Evolutionary conservation across 805 yeast species (phyloP).

Genomic region (Saccharomycopsis synnaedendra): DNA sequence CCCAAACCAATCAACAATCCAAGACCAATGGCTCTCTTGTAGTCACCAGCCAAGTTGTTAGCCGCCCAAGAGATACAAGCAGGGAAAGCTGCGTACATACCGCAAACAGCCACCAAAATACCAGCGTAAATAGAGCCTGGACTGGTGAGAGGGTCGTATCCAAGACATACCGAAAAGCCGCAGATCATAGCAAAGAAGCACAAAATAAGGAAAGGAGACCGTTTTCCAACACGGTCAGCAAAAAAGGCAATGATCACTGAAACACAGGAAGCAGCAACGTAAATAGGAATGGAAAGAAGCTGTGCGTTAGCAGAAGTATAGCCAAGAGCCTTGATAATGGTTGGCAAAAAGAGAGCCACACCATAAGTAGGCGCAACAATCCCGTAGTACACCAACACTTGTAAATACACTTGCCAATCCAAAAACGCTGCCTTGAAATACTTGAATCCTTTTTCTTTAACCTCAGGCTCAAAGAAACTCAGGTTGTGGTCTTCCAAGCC

Average conservation of each 20-base stretch:
- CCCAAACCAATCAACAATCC: conserved; percentile 29
- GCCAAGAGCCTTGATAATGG: conserved; percentile 32
- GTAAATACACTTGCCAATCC: conserved; percentile 23
- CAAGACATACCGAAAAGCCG: conserved; percentile 24
- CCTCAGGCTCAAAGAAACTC: conserved; percentile 10
- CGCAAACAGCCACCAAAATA: conserved; percentile 23
- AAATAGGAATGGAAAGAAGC: conserved; percentile 32
- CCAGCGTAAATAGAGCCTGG: conserved; percentile 25
- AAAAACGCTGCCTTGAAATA: conserved; percentile 18
- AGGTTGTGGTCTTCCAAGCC: conserved; percentile 6
- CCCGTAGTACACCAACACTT: conserved; percentile 21
- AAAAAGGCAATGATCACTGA: conserved; percentile 22
- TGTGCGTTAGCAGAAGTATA: conserved; percentile 31
- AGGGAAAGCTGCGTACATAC: conserved; percentile 24
- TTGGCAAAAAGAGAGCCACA: conserved; percentile 32
- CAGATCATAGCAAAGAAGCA: conserved; percentile 21
- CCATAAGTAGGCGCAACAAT: conserved; percentile 26
- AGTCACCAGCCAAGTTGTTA: conserved; percentile 26
- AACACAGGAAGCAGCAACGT: conserved; percentile 24
- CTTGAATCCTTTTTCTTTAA: conserved; percentile 4
- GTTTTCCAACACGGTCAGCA: conserved; percentile 21
- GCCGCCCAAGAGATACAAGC: conserved; percentile 26
- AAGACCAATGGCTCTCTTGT: conserved; percentile 28
- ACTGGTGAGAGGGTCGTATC: conserved; percentile 18
- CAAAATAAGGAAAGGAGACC: conserved; percentile 23